A percentile compares a stretch with the other conserved stretches of the same genome.
These are phyloP conservation scores for Artemisia tridentata DNA, from an alignment of 129 eudicot genomes.

Conservation along the genomic window DNA sequence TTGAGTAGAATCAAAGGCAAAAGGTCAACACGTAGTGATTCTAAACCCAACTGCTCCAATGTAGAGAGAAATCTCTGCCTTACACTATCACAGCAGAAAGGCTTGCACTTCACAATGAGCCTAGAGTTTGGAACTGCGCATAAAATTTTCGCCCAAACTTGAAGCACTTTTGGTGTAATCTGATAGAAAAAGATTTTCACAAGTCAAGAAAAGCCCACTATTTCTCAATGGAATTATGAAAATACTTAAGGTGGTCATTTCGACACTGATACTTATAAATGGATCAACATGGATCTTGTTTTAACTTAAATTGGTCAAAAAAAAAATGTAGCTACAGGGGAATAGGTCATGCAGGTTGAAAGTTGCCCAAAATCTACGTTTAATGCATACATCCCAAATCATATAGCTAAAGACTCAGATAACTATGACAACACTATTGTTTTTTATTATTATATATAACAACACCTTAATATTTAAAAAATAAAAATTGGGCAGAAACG, in stretches of 20 bases:
- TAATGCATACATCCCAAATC: background rate
- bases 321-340: background rate
- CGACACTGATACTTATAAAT: background rate
- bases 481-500: too few species aligned
- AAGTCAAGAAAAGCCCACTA: conserved; percentile 15
- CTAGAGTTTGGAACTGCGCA: conserved; percentile 93
- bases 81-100: conserved; percentile 90
- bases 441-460: background rate
- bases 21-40: conserved; percentile 87
- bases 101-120: conserved; percentile 92
- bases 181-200: conserved; percentile 29
- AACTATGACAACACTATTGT: background rate
- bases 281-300: background rate
- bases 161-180: conserved; percentile 94
- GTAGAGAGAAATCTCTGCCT: conserved; percentile 76
- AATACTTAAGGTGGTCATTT: background rate
- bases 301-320: background rate
- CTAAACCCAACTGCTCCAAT: conserved; percentile 96
- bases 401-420: background rate
- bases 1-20: conserved; percentile 88
- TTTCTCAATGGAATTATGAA: conserved; percentile 1
- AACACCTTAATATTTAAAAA: background rate
- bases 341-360: background rate
- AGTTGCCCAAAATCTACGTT: background rate
- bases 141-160: conserved; percentile 90